Evolutionary conservation across 495 filamentous ascomycete genomes (phyloP), one percentile per base, ranked within the genome.

Genomic region (Aspergillus hancockii): DNA sequence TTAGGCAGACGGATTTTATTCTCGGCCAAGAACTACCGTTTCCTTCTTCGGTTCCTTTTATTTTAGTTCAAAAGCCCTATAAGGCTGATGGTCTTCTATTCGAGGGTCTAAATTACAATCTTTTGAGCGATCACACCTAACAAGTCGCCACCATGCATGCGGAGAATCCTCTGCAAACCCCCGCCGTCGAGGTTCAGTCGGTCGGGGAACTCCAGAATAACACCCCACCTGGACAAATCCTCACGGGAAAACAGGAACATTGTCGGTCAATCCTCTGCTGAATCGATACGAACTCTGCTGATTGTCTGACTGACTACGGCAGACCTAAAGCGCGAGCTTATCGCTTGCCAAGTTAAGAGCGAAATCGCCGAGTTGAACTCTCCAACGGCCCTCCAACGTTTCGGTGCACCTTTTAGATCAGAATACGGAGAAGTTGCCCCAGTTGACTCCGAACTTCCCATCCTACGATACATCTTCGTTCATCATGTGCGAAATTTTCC

Each of bases 171-270:
- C 23, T 38, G 12, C 28, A 30, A 22, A 46, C 14, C 34, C 31
- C 31, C 55, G 49, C 57, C 43, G 49, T 54, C 43, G 64, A 55
- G 50, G 43, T 40, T 16, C 52, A 31, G 18, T 52, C 52, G 32
- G 41, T 41, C 59, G 59, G 34, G 19, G 49, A 46, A 30, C 23
- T 28, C 16, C 55, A 32, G 19, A 59, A 45, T 22, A 40, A 13
- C 16, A 41, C 77, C 51, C 75, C 80, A 22, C 75, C 78, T 8
- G 74, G 78, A 21, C 79, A 84, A 21, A 79, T 88, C 58, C 75
- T 98, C 62, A 96, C 92, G 2, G 94, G 94, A 57, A 98, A 96
- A 75, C 95, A 98, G 82, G 94, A 98, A 73, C 95, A 98, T 71
- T 98, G 93, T 97, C 73, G 58, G 87, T 52, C 10, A 21, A 41